Evolutionary conservation across 495 filamentous ascomycete species (phyloP).

Genomic region (Aspergillus funiculosus): DNA sequence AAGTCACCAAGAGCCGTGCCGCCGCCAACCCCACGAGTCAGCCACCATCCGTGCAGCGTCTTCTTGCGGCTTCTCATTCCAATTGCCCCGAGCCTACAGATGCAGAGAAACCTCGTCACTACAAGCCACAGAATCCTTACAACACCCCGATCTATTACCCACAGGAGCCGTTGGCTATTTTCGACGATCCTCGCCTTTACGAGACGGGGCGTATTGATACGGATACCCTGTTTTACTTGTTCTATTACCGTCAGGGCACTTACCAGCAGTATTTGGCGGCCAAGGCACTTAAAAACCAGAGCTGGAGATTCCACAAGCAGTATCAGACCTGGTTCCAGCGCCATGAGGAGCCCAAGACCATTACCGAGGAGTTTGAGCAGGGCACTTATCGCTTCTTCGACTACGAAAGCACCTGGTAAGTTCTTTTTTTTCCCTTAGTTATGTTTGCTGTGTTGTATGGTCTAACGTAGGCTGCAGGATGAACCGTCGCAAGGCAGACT

Average conservation of each 20-base stretch:
- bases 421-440: slow-evolving; percentile 18
- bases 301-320: slow-evolving; percentile 98
- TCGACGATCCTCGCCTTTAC: slow-evolving; percentile 86
- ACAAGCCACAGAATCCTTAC: slow-evolving; percentile 73
- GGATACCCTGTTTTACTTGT: slow-evolving; percentile 96
- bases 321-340: slow-evolving; percentile 99
- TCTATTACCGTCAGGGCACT: slow-evolving; percentile 95
- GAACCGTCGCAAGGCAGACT: slow-evolving; percentile 97
- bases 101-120: slow-evolving; percentile 73
- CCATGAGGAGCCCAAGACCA: slow-evolving; percentile 95
- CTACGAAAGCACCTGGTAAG: slow-evolving; percentile 98
- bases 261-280: slow-evolving; percentile 97
- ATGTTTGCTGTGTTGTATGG: slow-evolving; percentile 2
- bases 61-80: slow-evolving; percentile 64
- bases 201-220: slow-evolving; percentile 72
- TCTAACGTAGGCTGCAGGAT: slow-evolving; percentile 60
- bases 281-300: slow-evolving; percentile 90
- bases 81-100: slow-evolving; percentile 70
- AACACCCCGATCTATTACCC: slow-evolving; percentile 82
- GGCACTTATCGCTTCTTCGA: slow-evolving; percentile 99
- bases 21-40: slow-evolving; percentile 36
- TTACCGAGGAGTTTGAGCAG: slow-evolving; percentile 97
- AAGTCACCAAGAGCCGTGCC: slow-evolving; percentile 67
- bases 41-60: slow-evolving; percentile 60
- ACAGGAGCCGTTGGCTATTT: slow-evolving; percentile 80